Conservation (phyloP, 257 asterid genomes). For the Solanum pimpinellifolium region DNA sequence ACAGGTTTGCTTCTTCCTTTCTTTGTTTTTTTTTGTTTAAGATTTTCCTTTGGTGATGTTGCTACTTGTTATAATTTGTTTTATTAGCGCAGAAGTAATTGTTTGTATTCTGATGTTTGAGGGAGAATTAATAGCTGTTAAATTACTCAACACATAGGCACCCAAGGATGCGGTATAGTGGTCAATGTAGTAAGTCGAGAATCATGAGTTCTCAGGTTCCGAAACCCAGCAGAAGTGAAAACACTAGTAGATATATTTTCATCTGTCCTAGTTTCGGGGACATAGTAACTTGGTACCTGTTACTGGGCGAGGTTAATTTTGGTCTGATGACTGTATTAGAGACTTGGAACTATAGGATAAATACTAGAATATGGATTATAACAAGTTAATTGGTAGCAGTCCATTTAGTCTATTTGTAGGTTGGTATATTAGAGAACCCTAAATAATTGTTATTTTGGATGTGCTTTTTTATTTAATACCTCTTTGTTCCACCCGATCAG, state of each 20-base stretch:
- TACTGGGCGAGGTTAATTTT: background rate
- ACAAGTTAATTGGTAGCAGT: background rate
- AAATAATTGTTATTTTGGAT: background rate
- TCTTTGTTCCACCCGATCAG: background rate
- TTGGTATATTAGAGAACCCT: background rate
- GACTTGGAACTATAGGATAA: background rate
- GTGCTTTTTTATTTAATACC: background rate
- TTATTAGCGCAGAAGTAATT: background rate
- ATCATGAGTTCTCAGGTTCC: background rate
- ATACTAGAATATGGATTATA: background rate
- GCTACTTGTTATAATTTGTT: background rate
- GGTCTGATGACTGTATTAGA: background rate
- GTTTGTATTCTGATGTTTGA: background rate
- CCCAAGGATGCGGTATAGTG: background rate
- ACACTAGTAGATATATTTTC: background rate
- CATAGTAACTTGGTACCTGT: background rate
- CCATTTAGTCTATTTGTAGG: background rate
- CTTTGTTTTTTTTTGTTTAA: background rate
- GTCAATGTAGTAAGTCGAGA: background rate
- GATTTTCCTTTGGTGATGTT: background rate
- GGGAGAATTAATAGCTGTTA: background rate
- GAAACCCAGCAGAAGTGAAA: background rate
- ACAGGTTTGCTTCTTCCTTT: constrained; percentile 4
- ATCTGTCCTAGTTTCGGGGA: background rate
- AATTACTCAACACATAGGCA: background rate